These are phyloP conservation scores for Neonectria neomacrospora DNA, from an alignment of 2,329 filamentous ascomycete species.

Conservation along the genomic window DNA sequence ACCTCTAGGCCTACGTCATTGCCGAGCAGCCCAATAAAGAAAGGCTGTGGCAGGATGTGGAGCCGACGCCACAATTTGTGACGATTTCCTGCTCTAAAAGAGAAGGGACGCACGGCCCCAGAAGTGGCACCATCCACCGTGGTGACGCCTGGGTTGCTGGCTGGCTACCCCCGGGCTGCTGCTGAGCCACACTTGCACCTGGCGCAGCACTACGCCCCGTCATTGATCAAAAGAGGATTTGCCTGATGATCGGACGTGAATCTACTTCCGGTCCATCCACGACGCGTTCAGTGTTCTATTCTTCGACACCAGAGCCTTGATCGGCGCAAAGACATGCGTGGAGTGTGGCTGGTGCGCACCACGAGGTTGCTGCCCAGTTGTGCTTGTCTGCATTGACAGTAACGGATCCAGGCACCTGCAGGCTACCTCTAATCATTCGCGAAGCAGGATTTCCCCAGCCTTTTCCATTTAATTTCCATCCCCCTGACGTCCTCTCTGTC, in stretches of 20 bases:
- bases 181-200: slow-evolving; percentile 30
- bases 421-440: background rate
- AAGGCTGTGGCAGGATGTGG: slow-evolving; percentile 8
- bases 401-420: no score
- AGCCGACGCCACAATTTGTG: slow-evolving; percentile 24
- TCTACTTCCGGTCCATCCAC: slow-evolving; percentile 2
- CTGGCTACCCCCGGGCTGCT: background rate
- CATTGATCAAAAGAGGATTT: slow-evolving; percentile 18
- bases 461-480: slow-evolving; percentile 7
- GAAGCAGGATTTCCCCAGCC: slow-evolving; percentile 13
- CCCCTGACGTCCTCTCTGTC: slow-evolving; percentile 32
- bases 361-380: background rate
- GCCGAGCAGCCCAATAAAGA: slow-evolving; percentile 21
- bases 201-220: slow-evolving; percentile 10
- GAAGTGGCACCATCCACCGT: background rate
- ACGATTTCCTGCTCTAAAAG: slow-evolving; percentile 8
- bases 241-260: slow-evolving; percentile 6
- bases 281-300: background rate
- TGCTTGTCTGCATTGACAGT: background rate
- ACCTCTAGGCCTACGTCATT: slow-evolving; percentile 42
- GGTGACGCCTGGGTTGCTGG: slow-evolving; percentile 7
- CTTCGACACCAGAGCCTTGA: slow-evolving; percentile 12
- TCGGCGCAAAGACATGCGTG: slow-evolving; percentile 15
- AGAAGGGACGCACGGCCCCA: slow-evolving; percentile 12
- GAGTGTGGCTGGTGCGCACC: slow-evolving; percentile 17